Evolutionary conservation across 805 yeast species (phyloP), one percentile per base, ranked within the genome.

Genomic region (Cyberlindnera mississippiensis): DNA sequence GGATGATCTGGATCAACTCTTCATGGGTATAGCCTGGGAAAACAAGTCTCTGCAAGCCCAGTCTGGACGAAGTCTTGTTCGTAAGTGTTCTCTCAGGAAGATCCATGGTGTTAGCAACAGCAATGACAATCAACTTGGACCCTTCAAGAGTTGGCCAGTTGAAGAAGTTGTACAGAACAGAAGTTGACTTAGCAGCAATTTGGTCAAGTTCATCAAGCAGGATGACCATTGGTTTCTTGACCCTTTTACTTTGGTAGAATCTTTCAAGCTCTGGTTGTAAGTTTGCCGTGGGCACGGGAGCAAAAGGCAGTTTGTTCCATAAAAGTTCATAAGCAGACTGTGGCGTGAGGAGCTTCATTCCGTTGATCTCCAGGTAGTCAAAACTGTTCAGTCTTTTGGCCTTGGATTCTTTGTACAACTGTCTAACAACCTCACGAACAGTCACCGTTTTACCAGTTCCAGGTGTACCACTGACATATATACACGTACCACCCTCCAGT

Each of bases 381-480:
- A 93, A 93, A 12, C 62, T 59, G 2, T 65, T 62, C 26, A 75
- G 40, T 62, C 63, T 12, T 61, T 68, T n/a, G n/a, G n/a, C n/a
- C n/a, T 56, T 54, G 9, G 61, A 55, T n/a, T 65, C 63, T 13
- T 61, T 56, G 33, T 74, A 71, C 28, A 93, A 63, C 53, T 84
- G 88, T 27, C 78, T 73, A 19, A 93, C 74, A 0, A 85, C 97
- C 55, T 89, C 96, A 41, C 96, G 67, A 2, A 91, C 80, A 0
- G 98, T 91, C 4, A 95, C 93, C 0, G 99, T 91, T 59, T 93
- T 93, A 11, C 99, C 99, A 2, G 95, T 91, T 8, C 99, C 99
- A 0, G 99, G 99, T 0, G 96, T 88, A 4, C 99, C 99, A 62
- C 96, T 87, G 10, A 93, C 80, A 58, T 90, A 93, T 6, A 93